These are phyloP conservation scores for Sambucus nigra DNA, from an alignment of 129 eudicot genomes.

Conservation along the genomic window DNA sequence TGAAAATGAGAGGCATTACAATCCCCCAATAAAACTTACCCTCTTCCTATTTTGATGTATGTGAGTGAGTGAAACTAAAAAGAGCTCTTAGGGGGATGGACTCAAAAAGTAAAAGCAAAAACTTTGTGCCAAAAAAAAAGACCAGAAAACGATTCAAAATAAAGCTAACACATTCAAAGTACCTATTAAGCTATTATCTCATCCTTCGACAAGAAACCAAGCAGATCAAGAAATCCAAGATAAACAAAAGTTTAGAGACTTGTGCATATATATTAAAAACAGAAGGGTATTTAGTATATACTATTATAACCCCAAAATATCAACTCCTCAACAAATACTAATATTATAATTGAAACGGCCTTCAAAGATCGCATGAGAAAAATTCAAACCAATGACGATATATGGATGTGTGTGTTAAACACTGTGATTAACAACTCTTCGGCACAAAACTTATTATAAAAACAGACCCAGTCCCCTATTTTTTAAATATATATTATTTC, in stretches of 20 bases:
- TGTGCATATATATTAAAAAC: slow-evolving; percentile 17
- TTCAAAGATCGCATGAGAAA: slow-evolving; percentile 32
- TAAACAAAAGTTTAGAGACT: slow-evolving; percentile 13
- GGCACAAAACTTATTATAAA: slow-evolving; percentile 10
- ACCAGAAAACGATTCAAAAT: neutral
- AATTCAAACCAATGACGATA: slow-evolving; percentile 25
- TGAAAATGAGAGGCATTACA: neutral
- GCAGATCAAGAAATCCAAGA: slow-evolving; percentile 11
- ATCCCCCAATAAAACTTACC: too few relatives aligned
- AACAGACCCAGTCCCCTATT: slow-evolving; percentile 5
- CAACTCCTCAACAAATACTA: neutral
- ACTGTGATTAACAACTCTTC: slow-evolving; percentile 29
- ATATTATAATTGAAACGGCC: slow-evolving; percentile 17
- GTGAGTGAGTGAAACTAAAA: neutral
- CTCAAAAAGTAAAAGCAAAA: neutral
- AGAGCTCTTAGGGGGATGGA: neutral
- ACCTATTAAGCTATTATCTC: neutral
- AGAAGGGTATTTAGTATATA: too few relatives aligned
- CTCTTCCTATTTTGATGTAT: too few relatives aligned
- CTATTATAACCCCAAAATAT: neutral
- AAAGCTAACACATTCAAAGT: slow-evolving; percentile 9
- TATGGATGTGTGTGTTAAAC: slow-evolving; percentile 3
- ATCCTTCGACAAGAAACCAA: slow-evolving; percentile 1
- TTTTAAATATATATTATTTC: neutral
- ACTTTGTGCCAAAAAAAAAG: neutral